A percentile compares a stretch with the other conserved stretches of the same genome.
Conservation (phyloP, 371 early-diverging fungal genomes). For the Rhizopus stolonifer region DNA sequence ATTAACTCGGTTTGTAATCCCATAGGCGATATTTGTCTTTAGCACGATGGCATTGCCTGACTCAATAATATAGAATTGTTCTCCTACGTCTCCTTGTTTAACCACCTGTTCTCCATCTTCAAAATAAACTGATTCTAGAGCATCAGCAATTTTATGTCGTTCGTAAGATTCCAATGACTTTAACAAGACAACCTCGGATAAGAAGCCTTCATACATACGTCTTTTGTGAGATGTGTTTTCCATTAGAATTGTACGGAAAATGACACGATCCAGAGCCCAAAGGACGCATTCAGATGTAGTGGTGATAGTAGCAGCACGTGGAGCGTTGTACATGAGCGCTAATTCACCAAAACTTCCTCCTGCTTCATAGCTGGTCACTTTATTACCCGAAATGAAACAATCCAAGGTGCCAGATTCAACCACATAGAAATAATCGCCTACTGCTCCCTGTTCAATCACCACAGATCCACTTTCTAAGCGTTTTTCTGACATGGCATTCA, state of each 20-base stretch:
- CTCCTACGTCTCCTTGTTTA: conserved; percentile 67
- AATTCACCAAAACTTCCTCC: conserved; percentile 86
- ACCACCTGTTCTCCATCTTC: conserved; percentile 69
- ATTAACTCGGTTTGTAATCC: conserved; percentile 75
- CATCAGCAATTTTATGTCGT: conserved; percentile 80
- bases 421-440: conserved; percentile 95
- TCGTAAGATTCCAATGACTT: conserved; percentile 69
- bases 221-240: conserved; percentile 72
- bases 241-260: conserved; percentile 77
- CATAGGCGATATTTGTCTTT: conserved; percentile 49
- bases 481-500: conserved; percentile 88
- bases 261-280: conserved; percentile 83
- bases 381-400: conserved; percentile 64
- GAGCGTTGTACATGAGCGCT: conserved; percentile 88
- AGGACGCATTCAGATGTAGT: conserved; percentile 65
- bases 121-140: conserved; percentile 69
- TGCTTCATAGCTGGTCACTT: conserved; percentile 63
- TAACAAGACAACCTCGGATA: conserved; percentile 70
- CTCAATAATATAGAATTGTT: conserved; percentile 78
- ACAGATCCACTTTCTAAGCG: conserved; percentile 62
- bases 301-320: conserved; percentile 84
- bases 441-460: conserved; percentile 92
- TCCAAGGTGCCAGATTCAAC: conserved; percentile 93
- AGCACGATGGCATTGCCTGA: conserved; percentile 70
- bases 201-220: conserved; percentile 73